phyloP scores from a whole-genome alignment of 176 grass and related monocot genomes.

The Miscanthus lutarioriparius region DNA sequence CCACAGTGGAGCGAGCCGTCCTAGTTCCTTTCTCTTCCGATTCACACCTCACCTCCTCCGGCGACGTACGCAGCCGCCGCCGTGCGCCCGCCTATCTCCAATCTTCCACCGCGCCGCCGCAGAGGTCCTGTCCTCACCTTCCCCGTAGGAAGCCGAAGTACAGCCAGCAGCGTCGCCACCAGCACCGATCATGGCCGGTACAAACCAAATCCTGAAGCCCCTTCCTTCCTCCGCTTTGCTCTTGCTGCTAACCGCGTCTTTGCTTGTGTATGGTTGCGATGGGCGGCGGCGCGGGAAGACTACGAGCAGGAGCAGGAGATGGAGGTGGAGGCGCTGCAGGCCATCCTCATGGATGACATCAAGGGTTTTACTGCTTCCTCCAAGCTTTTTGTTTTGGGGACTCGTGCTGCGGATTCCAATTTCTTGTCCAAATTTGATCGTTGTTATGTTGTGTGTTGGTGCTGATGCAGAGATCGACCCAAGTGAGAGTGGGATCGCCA shows the following conservation, averaged over 20 bases:
- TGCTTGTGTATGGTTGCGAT: constrained; percentile 1
- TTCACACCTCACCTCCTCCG: background rate
- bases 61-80: constrained; percentile 20
- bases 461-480: constrained; percentile 73
- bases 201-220: constrained; percentile 1
- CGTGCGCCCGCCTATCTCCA: background rate
- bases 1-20: background rate
- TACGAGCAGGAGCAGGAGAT: constrained; percentile 96
- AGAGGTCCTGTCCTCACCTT: background rate
- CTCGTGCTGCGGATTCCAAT: background rate
- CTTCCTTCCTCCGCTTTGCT: background rate
- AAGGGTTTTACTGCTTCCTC: constrained; percentile 39
- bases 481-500: constrained; percentile 77
- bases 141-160: background rate
- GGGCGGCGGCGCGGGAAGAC: constrained; percentile 49
- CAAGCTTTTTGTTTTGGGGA: background rate
- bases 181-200: constrained; percentile 48
- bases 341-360: constrained; percentile 99
- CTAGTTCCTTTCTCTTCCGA: background rate
- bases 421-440: constrained; percentile 16
- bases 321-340: constrained; percentile 91
- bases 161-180: background rate
- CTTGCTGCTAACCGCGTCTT: constrained; percentile 18
- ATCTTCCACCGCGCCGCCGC: background rate
- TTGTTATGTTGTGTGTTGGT: background rate